A percentile compares a stretch with the other conserved stretches of the same genome.
These are phyloP conservation scores for Lumnitzera littorea DNA, from an alignment of 345 rosid genomes.

Conservation along the genomic window DNA sequence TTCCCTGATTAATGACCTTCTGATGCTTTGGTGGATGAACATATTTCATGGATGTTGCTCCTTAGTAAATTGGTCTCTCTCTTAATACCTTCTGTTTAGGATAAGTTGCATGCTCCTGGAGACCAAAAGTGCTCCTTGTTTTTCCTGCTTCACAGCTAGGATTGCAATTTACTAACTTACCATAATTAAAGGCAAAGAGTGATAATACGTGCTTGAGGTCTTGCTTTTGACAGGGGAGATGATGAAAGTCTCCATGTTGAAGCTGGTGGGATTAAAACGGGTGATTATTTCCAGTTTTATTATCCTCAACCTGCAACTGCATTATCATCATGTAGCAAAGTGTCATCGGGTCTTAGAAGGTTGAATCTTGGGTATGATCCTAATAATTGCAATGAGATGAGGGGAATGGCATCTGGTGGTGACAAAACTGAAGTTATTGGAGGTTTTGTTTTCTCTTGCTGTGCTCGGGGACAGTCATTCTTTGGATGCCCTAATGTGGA, in stretches of 20 bases:
- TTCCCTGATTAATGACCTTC: too few relatives aligned
- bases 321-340: conserved; percentile 23
- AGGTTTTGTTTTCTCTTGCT: conserved; percentile 55
- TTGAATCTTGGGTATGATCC: conserved; percentile 28
- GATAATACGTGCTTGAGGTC: background rate
- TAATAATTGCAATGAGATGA: conserved; percentile 6
- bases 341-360: conserved; percentile 27
- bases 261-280: conserved; percentile 51
- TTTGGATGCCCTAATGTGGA: conserved; percentile 35
- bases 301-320: conserved; percentile 35
- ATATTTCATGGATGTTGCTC: too few relatives aligned
- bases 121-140: too few relatives aligned
- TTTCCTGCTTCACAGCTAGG: too few relatives aligned
- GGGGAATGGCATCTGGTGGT: background rate
- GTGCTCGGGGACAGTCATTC: conserved; percentile 47
- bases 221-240: conserved; percentile 41
- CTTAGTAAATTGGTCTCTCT: too few relatives aligned
- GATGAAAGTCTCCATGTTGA: conserved; percentile 48
- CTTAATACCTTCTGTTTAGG: too few relatives aligned
- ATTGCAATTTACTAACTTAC: too few relatives aligned
- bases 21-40: too few relatives aligned
- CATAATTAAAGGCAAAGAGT: too few relatives aligned
- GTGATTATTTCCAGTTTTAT: conserved; percentile 66
- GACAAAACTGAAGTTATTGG: conserved; percentile 43
- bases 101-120: too few relatives aligned